These are phyloP conservation scores for Boletellus sp. DNA, from an alignment of 1,284 basidiomycete species.

Conservation along the genomic window DNA sequence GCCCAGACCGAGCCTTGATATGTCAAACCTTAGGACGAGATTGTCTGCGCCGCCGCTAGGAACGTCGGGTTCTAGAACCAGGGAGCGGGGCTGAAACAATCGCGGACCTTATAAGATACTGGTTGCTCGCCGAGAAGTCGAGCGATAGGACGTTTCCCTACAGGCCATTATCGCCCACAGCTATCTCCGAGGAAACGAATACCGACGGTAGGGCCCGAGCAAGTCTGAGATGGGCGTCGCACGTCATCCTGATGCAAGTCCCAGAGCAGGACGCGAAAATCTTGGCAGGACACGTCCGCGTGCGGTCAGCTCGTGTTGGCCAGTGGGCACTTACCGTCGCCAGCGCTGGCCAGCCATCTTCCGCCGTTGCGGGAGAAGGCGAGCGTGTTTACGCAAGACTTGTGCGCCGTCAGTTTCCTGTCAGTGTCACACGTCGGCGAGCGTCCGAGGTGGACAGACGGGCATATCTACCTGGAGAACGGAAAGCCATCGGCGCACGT, in stretches of 20 bases:
- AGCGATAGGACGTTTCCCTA: constrained; percentile 68
- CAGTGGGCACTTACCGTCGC: constrained; percentile 54
- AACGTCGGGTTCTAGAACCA: constrained; percentile 6
- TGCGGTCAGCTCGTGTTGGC: constrained; percentile 9
- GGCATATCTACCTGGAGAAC: constrained; percentile 30
- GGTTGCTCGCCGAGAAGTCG: constrained; percentile 61
- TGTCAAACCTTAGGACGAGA: constrained; percentile 56
- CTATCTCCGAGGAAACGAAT: constrained; percentile 26
- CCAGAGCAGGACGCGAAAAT: constrained; percentile 60
- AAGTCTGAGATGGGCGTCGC: constrained; percentile 41
- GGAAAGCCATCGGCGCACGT: constrained; percentile 28
- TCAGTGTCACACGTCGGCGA: constrained; percentile 3
- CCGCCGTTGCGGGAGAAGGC: constrained; percentile 59
- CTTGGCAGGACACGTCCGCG: constrained; percentile 34
- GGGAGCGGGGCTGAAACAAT: constrained; percentile 2
- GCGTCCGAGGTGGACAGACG: not conserved
- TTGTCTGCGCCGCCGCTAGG: constrained; percentile 62
- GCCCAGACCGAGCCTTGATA: constrained; percentile 24
- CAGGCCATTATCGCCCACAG: constrained; percentile 7
- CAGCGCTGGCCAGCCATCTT: constrained; percentile 70
- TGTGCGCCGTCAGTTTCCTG: constrained; percentile 59
- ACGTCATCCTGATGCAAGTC: constrained; percentile 67
- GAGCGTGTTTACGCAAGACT: constrained; percentile 69
- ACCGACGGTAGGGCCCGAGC: constrained; percentile 50
- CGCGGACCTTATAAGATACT: constrained; percentile 60